A percentile compares a stretch with the other conserved stretches of the same genome.
phyloP scores from a whole-genome alignment of 1,284 basidiomycete genomes.

The Naganishia cerealis region DNA sequence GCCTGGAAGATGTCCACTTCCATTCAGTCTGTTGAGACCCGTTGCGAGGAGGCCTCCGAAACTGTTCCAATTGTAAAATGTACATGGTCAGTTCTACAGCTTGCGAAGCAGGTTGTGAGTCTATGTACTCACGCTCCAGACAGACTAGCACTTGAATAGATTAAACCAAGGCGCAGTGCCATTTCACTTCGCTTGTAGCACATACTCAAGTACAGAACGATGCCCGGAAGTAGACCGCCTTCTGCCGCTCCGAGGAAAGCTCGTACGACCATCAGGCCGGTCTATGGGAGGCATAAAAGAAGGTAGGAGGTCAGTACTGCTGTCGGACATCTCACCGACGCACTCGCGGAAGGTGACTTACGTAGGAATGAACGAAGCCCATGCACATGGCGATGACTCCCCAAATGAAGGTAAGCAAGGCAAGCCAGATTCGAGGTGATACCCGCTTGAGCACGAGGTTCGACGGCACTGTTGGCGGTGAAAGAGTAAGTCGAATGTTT shows the following conservation, averaged over 20 bases:
- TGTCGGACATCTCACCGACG: slow-evolving; percentile 1
- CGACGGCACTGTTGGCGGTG: slow-evolving; percentile 40
- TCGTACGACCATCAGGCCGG: slow-evolving; percentile 31
- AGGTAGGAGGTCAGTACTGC: neutral
- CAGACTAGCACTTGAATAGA: slow-evolving; percentile 35
- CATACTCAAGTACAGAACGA: slow-evolving; percentile 41
- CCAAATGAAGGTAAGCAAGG: slow-evolving; percentile 39
- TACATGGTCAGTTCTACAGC: neutral
- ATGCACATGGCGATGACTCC: slow-evolving; percentile 41
- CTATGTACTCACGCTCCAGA: slow-evolving; percentile 30
- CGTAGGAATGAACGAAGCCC: slow-evolving; percentile 36
- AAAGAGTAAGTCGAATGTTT: neutral
- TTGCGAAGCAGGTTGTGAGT: neutral
- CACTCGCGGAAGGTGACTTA: neutral
- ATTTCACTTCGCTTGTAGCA: slow-evolving; percentile 42
- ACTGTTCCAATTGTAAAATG: neutral
- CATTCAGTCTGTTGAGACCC: slow-evolving; percentile 40
- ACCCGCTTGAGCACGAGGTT: slow-evolving; percentile 47
- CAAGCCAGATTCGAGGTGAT: slow-evolving; percentile 43
- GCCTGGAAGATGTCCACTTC: slow-evolving; percentile 30
- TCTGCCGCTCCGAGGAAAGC: slow-evolving; percentile 40
- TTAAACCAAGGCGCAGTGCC: slow-evolving; percentile 39
- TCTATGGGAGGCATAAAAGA: neutral
- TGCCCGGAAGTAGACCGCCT: slow-evolving; percentile 43
- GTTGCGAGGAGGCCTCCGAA: slow-evolving; percentile 40